Evolutionary conservation across 176 grass and related monocot genomes (phyloP).

Genomic region (Tuctoria greenei): DNA sequence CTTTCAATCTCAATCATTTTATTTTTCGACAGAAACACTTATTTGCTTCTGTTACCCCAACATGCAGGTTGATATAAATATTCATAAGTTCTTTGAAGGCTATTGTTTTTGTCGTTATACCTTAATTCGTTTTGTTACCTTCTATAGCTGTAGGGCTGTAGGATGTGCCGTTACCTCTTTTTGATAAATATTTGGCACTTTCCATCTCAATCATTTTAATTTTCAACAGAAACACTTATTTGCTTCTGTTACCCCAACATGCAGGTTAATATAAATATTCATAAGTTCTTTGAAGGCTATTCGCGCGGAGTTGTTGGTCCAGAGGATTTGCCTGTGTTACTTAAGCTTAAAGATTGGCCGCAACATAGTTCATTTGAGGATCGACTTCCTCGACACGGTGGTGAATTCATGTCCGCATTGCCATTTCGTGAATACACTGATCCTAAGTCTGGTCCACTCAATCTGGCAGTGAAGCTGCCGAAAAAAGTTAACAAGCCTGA

Average conservation of each 20-base stretch:
- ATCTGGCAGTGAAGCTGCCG: slow-evolving; percentile 71
- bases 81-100: slow-evolving; percentile 60
- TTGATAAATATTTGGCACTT: too few species aligned
- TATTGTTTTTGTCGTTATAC: slow-evolving; percentile 30
- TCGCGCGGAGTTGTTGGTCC: slow-evolving; percentile 32
- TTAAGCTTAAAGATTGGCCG: slow-evolving; percentile 92
- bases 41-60: too few species aligned
- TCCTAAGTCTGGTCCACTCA: slow-evolving; percentile 61
- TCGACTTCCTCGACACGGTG: slow-evolving; percentile 63
- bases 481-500: slow-evolving; percentile 46
- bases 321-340: slow-evolving; percentile 53
- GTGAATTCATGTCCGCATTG: slow-evolving; percentile 66
- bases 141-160: too few species aligned
- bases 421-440: slow-evolving; percentile 86
- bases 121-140: too few species aligned
- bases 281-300: slow-evolving; percentile 72
- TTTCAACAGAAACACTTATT: too few species aligned
- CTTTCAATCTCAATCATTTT: too few species aligned
- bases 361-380: slow-evolving; percentile 65
- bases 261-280: slow-evolving; percentile 64
- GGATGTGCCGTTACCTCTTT: too few species aligned
- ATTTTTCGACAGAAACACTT: too few species aligned
- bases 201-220: too few species aligned
- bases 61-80: slow-evolving; percentile 67
- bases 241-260: neutral